Percentiles rank a stretch among this genome's conserved stretches.
These are phyloP conservation scores for Eucalyptus rudis DNA, from an alignment of 345 rosid genomes.

Conservation along the genomic window DNA sequence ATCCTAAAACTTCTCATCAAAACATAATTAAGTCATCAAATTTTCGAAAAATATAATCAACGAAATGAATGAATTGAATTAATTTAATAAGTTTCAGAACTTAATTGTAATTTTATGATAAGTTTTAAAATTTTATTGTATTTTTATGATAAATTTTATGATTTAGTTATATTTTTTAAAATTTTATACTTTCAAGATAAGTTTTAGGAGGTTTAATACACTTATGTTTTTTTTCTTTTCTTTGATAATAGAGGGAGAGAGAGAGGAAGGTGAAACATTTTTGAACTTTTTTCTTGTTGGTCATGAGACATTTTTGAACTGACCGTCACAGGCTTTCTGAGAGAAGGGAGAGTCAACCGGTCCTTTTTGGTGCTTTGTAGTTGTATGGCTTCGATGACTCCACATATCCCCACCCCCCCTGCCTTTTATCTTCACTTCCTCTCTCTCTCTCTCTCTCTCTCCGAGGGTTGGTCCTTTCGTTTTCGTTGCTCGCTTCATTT, in stretches of 20 bases:
- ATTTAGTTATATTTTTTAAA: too few species aligned
- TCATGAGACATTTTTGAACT: background rate
- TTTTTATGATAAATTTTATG: too few species aligned
- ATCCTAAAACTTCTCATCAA: too few species aligned
- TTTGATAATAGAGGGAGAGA: background rate
- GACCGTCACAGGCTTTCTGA: constrained; percentile 18
- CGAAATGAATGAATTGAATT: rapidly evolving
- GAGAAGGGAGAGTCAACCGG: constrained; percentile 52
- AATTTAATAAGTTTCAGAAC: too few species aligned
- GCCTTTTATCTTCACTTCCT: background rate
- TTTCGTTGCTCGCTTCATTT: background rate
- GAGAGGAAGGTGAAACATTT: background rate
- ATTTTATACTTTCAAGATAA: too few species aligned
- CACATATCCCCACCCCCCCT: constrained; percentile 22
- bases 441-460: background rate
- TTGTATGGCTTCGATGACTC: constrained; percentile 76
- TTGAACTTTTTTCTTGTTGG: background rate
- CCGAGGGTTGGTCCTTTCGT: background rate
- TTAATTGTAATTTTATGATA: too few species aligned
- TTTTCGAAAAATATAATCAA: too few species aligned
- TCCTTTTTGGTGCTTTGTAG: constrained; percentile 30
- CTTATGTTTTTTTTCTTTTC: too few species aligned
- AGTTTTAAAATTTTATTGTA: too few species aligned
- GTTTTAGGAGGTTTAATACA: too few species aligned
- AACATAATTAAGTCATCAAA: rapidly evolving